Evolutionary conservation across 129 eudicot species (phyloP).

Genomic region (Centaurea solstitialis): DNA sequence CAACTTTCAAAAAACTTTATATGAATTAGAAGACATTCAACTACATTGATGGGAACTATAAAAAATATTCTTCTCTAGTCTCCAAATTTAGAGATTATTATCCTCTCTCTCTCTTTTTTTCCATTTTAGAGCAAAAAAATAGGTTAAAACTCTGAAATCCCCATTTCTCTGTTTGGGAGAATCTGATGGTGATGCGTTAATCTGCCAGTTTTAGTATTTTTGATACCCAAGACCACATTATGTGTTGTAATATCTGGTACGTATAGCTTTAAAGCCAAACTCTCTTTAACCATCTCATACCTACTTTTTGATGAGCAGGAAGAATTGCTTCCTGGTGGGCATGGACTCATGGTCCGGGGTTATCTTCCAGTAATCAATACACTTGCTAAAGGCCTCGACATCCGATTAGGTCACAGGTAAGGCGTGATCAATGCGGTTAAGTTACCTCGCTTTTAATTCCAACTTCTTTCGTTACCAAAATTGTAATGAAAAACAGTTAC

Average conservation of each 20-base stretch:
- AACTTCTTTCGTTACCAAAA: not conserved
- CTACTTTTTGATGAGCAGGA: slow-evolving; percentile 49
- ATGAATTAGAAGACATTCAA: too few species aligned
- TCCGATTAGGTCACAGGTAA: slow-evolving; percentile 83
- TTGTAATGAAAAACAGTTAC: not conserved
- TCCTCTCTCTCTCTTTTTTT: too few species aligned
- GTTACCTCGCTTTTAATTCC: not conserved
- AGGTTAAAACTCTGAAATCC: too few species aligned
- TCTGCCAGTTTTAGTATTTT: not conserved
- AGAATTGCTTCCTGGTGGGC: slow-evolving; percentile 96
- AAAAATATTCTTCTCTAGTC: too few species aligned
- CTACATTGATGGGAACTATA: not conserved
- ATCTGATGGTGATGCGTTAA: too few species aligned
- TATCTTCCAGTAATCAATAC: slow-evolving; percentile 89
- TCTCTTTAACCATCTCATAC: not conserved
- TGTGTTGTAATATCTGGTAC: not conserved
- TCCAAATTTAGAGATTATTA: too few species aligned
- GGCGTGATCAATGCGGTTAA: not conserved
- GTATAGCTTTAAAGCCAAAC: not conserved
- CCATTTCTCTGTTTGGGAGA: too few species aligned
- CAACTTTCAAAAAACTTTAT: not conserved
- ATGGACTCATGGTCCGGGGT: slow-evolving; percentile 98
- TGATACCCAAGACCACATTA: not conserved
- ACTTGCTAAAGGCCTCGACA: slow-evolving; percentile 95
- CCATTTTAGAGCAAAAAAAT: too few species aligned